Evolutionary conservation across 108 stramenopile species (phyloP), one percentile per base, ranked within the genome.

Genomic region (Skeletonema potamos): DNA sequence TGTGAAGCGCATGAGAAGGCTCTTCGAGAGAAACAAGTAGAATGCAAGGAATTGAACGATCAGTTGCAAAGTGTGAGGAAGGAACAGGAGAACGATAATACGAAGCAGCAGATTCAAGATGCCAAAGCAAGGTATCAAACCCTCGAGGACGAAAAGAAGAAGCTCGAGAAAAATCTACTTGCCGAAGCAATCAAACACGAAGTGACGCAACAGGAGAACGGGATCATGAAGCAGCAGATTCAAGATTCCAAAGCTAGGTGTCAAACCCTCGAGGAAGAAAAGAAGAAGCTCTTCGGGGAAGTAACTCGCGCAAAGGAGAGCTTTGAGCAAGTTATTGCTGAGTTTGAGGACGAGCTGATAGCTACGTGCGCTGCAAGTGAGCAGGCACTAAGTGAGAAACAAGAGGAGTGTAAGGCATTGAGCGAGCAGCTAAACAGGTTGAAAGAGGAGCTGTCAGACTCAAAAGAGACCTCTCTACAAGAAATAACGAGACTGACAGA

Each of bases 271-370:
- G 48, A 64, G 32, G 46, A 64, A 54, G 61, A 27, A 27, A 39
- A 63, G 9, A 41, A 63, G 32, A 73, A 43, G 32, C 34, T 64
- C 7, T 2, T 64, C 13, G 54, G 55, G 8, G 56, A 64, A 62
- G 32, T 27, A 13, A 29, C 39, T 20, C 8, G 64, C 34, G 62
- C 43, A 17, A 74, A 74, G 62, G 63, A 65, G 2, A 48, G 34
- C 22, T 22, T 56, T 12, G 28, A 74, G 17, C 22, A 33, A 13
- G 58, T 34, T 9, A 51, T 66, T 48, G 44, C 34, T 44, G 56
- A 65, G 17, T 36, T 72, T n/a, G 44, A 64, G 17, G 54, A 56
- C 27, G 71, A 72, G 18, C 8, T 72, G 56, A 56, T 29, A 24
- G 24, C 11, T 22, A 51, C 18, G 22, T 22, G 20, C 22, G 48